phyloP scores from a whole-genome alignment of 352 stramenopile species.

The Pelagophyceae sp. region DNA sequence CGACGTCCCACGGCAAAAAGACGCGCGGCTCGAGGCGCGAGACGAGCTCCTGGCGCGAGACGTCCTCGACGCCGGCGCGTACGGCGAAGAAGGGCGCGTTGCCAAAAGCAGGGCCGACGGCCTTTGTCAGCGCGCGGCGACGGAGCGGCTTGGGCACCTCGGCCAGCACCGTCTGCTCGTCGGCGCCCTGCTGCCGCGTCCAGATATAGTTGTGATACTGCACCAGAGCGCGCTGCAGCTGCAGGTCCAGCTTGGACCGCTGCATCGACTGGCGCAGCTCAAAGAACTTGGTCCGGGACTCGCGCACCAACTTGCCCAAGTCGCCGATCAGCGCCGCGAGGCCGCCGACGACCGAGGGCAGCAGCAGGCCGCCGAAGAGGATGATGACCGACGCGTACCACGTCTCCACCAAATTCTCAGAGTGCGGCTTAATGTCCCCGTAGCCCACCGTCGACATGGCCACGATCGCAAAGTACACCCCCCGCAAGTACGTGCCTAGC shows the following conservation, averaged over 20 bases:
- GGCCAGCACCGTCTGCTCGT: slow-evolving; percentile 40
- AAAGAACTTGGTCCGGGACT: slow-evolving; percentile 16
- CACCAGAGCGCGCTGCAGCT: slow-evolving; percentile 38
- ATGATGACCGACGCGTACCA: slow-evolving; percentile 38
- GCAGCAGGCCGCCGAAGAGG: slow-evolving; percentile 42
- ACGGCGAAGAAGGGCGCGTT: slow-evolving; percentile 39
- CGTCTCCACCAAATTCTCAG: slow-evolving; percentile 41
- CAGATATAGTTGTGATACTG: slow-evolving; percentile 50
- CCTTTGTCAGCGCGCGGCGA: slow-evolving; percentile 32
- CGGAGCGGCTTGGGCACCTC: slow-evolving; percentile 37
- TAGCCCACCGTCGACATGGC: slow-evolving; percentile 44
- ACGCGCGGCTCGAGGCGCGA: slow-evolving; percentile 38
- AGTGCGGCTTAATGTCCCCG: slow-evolving; percentile 37
- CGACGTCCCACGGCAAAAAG: slow-evolving; percentile 39
- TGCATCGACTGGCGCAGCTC: slow-evolving; percentile 36
- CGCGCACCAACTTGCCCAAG: slow-evolving; percentile 29
- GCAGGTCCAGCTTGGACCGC: slow-evolving; percentile 23
- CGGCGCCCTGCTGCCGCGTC: slow-evolving; percentile 41
- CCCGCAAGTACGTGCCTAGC: slow-evolving; percentile 43
- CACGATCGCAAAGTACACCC: slow-evolving; percentile 45
- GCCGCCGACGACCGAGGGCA: slow-evolving; percentile 42
- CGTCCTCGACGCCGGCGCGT: slow-evolving; percentile 34
- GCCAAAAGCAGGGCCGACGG: slow-evolving; percentile 33
- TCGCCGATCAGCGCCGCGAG: slow-evolving; percentile 44
- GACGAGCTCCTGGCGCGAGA: slow-evolving; percentile 38